Evolutionary conservation across 345 rosid species (phyloP), one percentile per base, ranked within the genome.

Genomic region (Luvunga scandens): DNA sequence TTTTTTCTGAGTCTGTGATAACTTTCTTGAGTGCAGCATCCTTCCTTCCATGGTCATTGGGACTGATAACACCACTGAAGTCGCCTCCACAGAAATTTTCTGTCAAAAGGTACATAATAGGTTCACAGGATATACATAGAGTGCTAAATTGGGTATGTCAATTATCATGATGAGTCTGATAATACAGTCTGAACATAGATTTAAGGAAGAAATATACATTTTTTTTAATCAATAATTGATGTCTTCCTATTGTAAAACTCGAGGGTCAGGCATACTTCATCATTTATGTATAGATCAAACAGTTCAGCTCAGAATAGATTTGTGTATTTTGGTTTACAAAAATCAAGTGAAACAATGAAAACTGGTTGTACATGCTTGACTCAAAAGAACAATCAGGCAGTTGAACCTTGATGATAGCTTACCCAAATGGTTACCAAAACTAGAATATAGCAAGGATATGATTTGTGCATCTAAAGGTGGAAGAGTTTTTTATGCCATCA

Each of bases 11-110:
- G 75, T 91, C 88, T 68, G 83, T 68, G 62, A 84, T 85, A 77
- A 59, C 84, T 78, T 81, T 88, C 80, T 84, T 91, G 13, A 79
- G 77, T 24, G 85, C 30, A 60, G 61, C 80, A 72, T 89, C 92
- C 84, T 84, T 94, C 84, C 77, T 77, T 39, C 83, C 81, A 39
- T 81, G 84, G 64, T 88, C 90, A 85, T 84, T 82, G 69, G 88
- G 85, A 80, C 86, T 85, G 42, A 87, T 86, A 69, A 88, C 60
- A 72, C 90, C 94, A 79, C 89, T 84, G 80, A 81, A 87, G 72
- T 89, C 89, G 63, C 86, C 86, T 78, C 89, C 92, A 67, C 77
- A 83, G 39, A 84, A 91, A 78, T 88, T 92, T 82, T 92, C 99
- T 92, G 90, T 55, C 18, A 24, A 65, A 50, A 53, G 28, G 50